These are phyloP conservation scores for Ascodesmis nigricans DNA, from an alignment of 495 filamentous ascomycete genomes.

Conservation along the genomic window DNA sequence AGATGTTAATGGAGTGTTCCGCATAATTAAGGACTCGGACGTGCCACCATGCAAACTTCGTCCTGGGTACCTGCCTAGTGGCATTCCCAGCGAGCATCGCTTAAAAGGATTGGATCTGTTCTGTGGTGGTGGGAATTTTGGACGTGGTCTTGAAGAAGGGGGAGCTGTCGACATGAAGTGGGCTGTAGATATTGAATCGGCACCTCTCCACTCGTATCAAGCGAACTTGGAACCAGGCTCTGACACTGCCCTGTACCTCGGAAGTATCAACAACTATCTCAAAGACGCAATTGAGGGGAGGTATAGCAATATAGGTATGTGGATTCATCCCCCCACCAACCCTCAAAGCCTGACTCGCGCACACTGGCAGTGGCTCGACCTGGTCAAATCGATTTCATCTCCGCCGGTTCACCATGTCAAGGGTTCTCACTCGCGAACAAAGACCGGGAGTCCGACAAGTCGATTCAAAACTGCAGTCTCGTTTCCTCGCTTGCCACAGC, in stretches of 20 bases:
- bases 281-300: slow-evolving; percentile 31
- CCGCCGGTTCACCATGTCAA: slow-evolving; percentile 50
- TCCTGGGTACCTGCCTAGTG: too few species aligned
- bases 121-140: slow-evolving; percentile 53
- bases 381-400: slow-evolving; percentile 44
- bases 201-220: slow-evolving; percentile 45
- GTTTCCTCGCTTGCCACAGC: slow-evolving; percentile 51
- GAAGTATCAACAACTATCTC: slow-evolving; percentile 50
- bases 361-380: too few species aligned
- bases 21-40: slow-evolving; percentile 4
- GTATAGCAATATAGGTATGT: slow-evolving; percentile 24
- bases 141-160: slow-evolving; percentile 49
- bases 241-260: slow-evolving; percentile 30
- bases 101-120: slow-evolving; percentile 40
- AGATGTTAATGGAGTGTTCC: too few species aligned
- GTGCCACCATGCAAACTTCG: slow-evolving; percentile 2
- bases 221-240: slow-evolving; percentile 30
- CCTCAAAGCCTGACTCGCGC: too few species aligned
- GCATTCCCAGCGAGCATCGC: too few species aligned
- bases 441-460: slow-evolving; percentile 26
- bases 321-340: too few species aligned
- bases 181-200: slow-evolving; percentile 39
- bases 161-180: slow-evolving; percentile 38
- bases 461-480: slow-evolving; percentile 41
- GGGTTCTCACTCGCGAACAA: slow-evolving; percentile 43